Evolutionary conservation across 345 rosid species (phyloP).

Genomic region (Brassica juncea): DNA sequence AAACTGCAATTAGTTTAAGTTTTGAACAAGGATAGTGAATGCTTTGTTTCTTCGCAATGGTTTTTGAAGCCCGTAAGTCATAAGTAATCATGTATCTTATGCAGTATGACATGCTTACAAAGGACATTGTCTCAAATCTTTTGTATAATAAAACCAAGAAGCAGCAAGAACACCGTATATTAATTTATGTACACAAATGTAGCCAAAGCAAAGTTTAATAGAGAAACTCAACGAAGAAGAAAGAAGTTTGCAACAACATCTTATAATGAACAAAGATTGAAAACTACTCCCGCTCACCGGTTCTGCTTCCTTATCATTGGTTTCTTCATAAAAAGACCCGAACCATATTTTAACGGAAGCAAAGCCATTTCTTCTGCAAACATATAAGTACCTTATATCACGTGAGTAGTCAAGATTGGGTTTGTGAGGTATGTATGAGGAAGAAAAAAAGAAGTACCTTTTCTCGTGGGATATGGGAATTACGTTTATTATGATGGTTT

Average conservation of each 20-base stretch:
- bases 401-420: not conserved
- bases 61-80: not conserved
- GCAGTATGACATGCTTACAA: not conserved
- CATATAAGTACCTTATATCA: not conserved
- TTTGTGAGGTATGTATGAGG: not conserved
- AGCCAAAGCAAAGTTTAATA: conserved; percentile 20
- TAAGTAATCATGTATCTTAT: not conserved
- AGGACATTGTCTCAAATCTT: not conserved
- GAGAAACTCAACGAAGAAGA: conserved; percentile 26
- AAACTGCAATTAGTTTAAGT: not conserved
- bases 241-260: conserved; percentile 20
- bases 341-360: conserved; percentile 32
- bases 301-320: conserved; percentile 18
- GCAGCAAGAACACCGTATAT: conserved; percentile 9
- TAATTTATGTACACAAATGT: conserved; percentile 16
- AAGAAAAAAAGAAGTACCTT: conserved; percentile 20
- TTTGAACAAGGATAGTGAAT: not conserved
- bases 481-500: conserved; percentile 14
- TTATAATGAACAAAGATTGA: conserved; percentile 19
- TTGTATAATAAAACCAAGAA: not conserved
- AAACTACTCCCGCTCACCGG: conserved; percentile 9
- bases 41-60: not conserved
- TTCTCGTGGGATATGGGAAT: conserved; percentile 25
- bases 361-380: conserved; percentile 46
- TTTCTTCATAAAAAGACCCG: not conserved